Conservation (phyloP, 2,329 filamentous ascomycete genomes). For the Kalaharituber pfeilii region DNA sequence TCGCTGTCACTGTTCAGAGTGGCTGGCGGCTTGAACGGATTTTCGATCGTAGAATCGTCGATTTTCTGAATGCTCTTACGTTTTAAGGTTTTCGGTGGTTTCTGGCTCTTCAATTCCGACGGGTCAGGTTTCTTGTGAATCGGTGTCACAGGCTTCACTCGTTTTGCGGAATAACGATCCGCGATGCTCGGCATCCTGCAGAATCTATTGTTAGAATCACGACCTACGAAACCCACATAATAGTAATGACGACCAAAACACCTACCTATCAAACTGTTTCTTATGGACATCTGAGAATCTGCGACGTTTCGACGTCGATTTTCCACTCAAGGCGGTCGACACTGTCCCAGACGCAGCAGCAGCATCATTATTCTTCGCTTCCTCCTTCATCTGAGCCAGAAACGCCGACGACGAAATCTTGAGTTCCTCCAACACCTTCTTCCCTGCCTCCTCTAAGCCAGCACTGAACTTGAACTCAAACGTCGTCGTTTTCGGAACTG, state of each 20-base stretch:
- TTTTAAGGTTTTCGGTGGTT: not conserved
- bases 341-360: not conserved
- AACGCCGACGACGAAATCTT: not conserved
- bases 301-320: conserved; percentile 1
- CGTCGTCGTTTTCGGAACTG: conserved; percentile 4
- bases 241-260: not conserved
- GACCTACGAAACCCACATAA: not conserved
- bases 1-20: not conserved
- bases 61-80: not conserved
- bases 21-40: not conserved
- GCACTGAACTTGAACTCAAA: conserved; percentile 12
- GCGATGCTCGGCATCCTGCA: conserved; percentile 16
- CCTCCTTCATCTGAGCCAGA: conserved; percentile 1
- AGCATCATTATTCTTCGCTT: too few relatives aligned
- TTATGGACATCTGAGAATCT: conserved; percentile 12
- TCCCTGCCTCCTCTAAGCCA: conserved; percentile 10
- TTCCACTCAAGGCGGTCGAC: not conserved
- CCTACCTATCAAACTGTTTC: conserved; percentile 12
- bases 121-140: not conserved
- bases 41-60: not conserved
- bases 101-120: not conserved
- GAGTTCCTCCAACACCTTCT: conserved; percentile 12
- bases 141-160: not conserved
- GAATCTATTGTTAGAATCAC: not conserved
- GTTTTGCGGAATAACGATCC: conserved; percentile 16